Evolutionary conservation across 225 moss, liverwort and hornwort genomes (phyloP).

Genomic region (Pleurozium schreberi): DNA sequence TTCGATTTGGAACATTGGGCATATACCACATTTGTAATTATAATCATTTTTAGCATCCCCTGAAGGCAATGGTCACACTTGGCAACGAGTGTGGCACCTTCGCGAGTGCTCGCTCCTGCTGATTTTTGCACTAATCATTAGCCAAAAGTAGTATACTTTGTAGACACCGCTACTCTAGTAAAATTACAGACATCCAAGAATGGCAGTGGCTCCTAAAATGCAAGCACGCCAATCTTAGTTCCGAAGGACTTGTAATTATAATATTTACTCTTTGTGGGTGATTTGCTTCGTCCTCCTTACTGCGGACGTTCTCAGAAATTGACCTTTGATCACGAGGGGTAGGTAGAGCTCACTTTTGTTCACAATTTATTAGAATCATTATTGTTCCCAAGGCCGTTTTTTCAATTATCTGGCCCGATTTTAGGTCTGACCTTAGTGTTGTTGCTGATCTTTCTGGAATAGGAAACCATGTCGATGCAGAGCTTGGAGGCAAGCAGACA

Average conservation of each 20-base stretch:
- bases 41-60: background rate
- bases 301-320: background rate
- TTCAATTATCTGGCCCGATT: background rate
- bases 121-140: background rate
- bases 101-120: background rate
- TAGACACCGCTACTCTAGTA: background rate
- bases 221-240: background rate
- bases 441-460: conserved; percentile 14
- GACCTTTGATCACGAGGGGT: background rate
- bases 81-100: background rate
- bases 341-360: background rate
- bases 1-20: background rate
- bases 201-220: background rate
- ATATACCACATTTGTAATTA: background rate
- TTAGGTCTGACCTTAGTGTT: conserved; percentile 1
- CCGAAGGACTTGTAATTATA: background rate
- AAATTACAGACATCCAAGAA: background rate
- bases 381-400: background rate
- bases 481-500: conserved; percentile 23
- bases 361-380: background rate
- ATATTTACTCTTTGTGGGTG: background rate
- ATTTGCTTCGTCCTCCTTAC: background rate
- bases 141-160: background rate
- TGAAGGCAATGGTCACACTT: background rate
- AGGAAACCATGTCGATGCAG: conserved; percentile 14